Conservation (phyloP, 2,329 filamentous ascomycete genomes). For the Alternaria rosae region DNA sequence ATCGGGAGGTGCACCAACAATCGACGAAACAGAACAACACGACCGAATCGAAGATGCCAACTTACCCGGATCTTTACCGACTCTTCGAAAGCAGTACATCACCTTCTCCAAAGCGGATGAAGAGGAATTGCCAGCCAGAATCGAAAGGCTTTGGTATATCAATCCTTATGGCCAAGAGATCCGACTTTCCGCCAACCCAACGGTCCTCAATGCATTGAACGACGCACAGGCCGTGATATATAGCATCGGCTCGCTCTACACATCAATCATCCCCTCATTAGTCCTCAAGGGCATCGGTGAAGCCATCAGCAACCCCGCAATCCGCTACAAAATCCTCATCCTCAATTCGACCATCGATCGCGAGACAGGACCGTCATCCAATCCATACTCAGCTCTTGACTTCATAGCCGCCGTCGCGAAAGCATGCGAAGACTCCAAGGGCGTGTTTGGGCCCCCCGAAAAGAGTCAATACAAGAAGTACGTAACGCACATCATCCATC, state of each 20-base stretch:
- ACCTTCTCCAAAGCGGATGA: slow-evolving; percentile 77
- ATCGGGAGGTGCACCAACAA: slow-evolving; percentile 18
- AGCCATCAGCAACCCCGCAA: slow-evolving; percentile 62
- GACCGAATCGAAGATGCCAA: slow-evolving; percentile 81
- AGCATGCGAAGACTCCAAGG: slow-evolving; percentile 65
- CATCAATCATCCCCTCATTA: slow-evolving; percentile 83
- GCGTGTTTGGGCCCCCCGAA: slow-evolving; percentile 12
- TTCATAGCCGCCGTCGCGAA: slow-evolving; percentile 82
- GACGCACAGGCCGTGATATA: slow-evolving; percentile 77
- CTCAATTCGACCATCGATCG: slow-evolving; percentile 85
- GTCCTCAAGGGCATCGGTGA: slow-evolving; percentile 79
- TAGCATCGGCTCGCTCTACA: slow-evolving; percentile 93
- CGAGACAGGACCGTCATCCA: slow-evolving; percentile 76
- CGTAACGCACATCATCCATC: slow-evolving; percentile 83
- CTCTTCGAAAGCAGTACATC: slow-evolving; percentile 81
- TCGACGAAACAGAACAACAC: slow-evolving; percentile 60
- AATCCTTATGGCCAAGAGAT: slow-evolving; percentile 99
- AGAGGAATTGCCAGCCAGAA: slow-evolving; percentile 77
- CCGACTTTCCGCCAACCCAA: slow-evolving; percentile 80
- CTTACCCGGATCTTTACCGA: slow-evolving; percentile 80
- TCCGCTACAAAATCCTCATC: slow-evolving; percentile 78
- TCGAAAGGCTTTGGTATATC: slow-evolving; percentile 92
- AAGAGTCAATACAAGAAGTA: slow-evolving; percentile 67
- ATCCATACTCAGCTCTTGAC: slow-evolving; percentile 76
- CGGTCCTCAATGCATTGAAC: slow-evolving; percentile 74